Percentiles rank a stretch among this genome's conserved stretches.
Evolutionary conservation across 129 eudicot genomes (phyloP).

Genomic region (Chrysanthemum makinoi): DNA sequence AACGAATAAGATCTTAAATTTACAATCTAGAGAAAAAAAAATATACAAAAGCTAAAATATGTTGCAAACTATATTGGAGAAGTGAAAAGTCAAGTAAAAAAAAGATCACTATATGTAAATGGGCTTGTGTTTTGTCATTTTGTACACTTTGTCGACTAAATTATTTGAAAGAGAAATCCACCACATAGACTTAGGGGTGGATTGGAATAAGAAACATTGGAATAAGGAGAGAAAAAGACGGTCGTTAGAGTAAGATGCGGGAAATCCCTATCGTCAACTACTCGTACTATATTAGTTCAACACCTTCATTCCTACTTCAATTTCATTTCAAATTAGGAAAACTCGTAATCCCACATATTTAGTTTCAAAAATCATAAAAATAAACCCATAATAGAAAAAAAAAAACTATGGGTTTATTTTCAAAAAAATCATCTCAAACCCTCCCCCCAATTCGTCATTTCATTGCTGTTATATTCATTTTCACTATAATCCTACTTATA

Average conservation of each 20-base stretch:
- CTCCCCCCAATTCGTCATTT: constrained; percentile 28
- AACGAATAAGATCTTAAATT: too few species aligned
- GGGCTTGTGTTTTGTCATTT: too few species aligned
- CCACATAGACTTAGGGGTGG: too few species aligned
- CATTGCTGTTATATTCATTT: constrained; percentile 27
- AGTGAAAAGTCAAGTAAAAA: too few species aligned
- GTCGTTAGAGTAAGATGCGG: constrained; percentile 36
- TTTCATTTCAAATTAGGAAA: not conserved
- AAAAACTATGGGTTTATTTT: constrained; percentile 27
- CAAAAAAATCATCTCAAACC: constrained; percentile 24
- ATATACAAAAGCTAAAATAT: too few species aligned
- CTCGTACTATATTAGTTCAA: constrained; percentile 1
- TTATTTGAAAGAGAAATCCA: too few species aligned
- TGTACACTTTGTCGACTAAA: too few species aligned
- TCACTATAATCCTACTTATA: constrained; percentile 35
- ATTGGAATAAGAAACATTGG: constrained; percentile 8
- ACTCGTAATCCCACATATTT: not conserved
- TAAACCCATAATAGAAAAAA: not conserved
- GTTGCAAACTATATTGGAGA: too few species aligned
- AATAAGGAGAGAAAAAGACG: constrained; percentile 17
- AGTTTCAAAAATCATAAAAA: not conserved
- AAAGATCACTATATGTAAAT: too few species aligned
- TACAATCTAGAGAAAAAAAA: too few species aligned
- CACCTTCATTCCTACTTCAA: not conserved
- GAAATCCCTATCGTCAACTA: not conserved